Evolutionary conservation across 1,284 basidiomycete species (phyloP), one percentile per base, ranked within the genome.

Genomic region (Neotropicomus parvogracilis): DNA sequence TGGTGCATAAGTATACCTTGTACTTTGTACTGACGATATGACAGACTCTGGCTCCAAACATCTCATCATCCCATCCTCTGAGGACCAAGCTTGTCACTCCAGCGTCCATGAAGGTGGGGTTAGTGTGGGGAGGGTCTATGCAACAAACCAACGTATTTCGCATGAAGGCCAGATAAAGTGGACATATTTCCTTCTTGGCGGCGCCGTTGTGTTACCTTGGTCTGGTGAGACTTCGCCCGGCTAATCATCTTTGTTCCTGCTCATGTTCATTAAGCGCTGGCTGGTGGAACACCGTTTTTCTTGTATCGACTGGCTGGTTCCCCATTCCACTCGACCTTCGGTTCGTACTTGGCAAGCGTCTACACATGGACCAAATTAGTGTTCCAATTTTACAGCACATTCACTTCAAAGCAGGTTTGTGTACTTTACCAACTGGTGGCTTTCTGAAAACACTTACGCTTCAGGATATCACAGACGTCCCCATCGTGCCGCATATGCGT

Each of bases 341-440:
- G 44, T 21, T 35, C 48, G 16, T 48, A 34, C 27, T 10, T 49
- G 37, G 16, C 44, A 10, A 48, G 48, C 26, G 26, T 19, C 19
- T 49, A 48, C 32, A 48, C 48, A 10, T n/a, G 32, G 26, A 48
- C 44, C 27, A 49, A 48, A n/a, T 13, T 49, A 13, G 31, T n/a
- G 6, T 34, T 21, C 32, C 48, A 49, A 26, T 49, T 40, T 31
- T 49, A 49, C 16, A 48, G 37, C 10, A 49, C 48, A 6, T 16
- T 49, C 16, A 49, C 48, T 10, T 48, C 16, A 13, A 49, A 49
- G 24, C 44, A 48, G 37, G 48, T 40, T 27, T 44, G 48, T 29
- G 19, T 4, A 24, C 8, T 24, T 8, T 12, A 2, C 13, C 16
- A 11, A 28, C 12, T n/a, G 7, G 6, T 20, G 5, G 7, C 14